Conservation (phyloP, 495 filamentous ascomycete genomes). For the Cetradonia linearis region DNA sequence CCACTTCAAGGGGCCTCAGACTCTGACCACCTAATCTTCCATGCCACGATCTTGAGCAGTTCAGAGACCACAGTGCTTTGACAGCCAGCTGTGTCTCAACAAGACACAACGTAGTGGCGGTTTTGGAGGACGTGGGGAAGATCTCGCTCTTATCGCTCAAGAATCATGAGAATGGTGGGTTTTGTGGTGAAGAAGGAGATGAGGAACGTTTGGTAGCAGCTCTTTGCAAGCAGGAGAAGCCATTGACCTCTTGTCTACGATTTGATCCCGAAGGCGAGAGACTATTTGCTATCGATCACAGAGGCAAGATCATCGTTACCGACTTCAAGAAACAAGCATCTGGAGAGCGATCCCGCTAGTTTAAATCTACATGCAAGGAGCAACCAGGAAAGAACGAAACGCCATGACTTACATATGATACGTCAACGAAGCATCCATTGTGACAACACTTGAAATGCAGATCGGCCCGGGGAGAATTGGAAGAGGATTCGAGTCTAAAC, state of each 20-base stretch:
- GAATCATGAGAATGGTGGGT: constrained; percentile 13
- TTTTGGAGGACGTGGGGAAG: constrained; percentile 13
- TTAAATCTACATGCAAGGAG: too few relatives aligned
- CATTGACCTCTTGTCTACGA: constrained; percentile 1
- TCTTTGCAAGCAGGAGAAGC: neutral
- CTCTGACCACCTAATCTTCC: neutral
- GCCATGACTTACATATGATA: too few relatives aligned
- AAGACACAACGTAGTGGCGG: constrained; percentile 10
- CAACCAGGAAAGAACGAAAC: too few relatives aligned
- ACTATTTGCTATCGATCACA: constrained; percentile 17
- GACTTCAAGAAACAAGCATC: constrained; percentile 4
- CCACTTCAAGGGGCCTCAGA: neutral
- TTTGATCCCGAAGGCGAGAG: constrained; percentile 18
- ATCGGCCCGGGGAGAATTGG: neutral
- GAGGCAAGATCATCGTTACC: constrained; percentile 17
- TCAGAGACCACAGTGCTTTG: constrained; percentile 6
- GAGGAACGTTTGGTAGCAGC: neutral
- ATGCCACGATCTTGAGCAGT: constrained; percentile 14
- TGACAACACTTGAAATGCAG: neutral
- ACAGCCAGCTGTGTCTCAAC: constrained; percentile 13
- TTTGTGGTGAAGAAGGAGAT: constrained; percentile 4
- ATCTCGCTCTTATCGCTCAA: constrained; percentile 8
- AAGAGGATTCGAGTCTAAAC: neutral
- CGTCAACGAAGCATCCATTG: neutral
- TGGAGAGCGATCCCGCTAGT: too few relatives aligned